phyloP scores from a whole-genome alignment of 2,329 filamentous ascomycete species.

The Arthrobotrys musiformis region DNA sequence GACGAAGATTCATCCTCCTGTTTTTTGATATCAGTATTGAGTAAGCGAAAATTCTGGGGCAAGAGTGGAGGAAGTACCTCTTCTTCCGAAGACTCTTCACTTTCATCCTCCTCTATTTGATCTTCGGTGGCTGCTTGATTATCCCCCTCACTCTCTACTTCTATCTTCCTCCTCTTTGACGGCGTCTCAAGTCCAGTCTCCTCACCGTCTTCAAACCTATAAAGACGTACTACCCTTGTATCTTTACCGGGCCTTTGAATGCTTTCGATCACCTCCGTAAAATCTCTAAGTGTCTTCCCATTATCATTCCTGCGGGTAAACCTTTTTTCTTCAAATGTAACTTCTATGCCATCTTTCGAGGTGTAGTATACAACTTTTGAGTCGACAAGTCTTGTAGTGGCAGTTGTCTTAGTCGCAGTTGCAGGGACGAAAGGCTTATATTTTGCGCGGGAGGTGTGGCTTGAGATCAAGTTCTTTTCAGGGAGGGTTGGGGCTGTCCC shows the following conservation, averaged over 20 bases:
- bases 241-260: conserved; percentile 18
- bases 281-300: conserved; percentile 3
- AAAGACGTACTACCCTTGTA: neutral
- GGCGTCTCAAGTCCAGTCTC: neutral
- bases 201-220: conserved; percentile 27
- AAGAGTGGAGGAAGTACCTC: neutral
- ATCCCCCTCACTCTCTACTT: neutral
- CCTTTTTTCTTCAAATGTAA: conserved; percentile 18
- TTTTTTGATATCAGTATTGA: neutral
- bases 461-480: conserved; percentile 29
- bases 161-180: conserved; percentile 7
- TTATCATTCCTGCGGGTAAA: conserved; percentile 5
- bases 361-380: neutral
- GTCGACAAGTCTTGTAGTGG: neutral
- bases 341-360: neutral
- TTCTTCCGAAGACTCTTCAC: neutral
- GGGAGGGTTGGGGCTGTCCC: conserved; percentile 12
- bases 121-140: neutral
- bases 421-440: conserved; percentile 31
- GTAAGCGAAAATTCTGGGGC: neutral
- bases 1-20: neutral
- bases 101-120: neutral
- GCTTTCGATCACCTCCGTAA: conserved; percentile 30
- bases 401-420: conserved; percentile 33
- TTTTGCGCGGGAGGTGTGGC: conserved; percentile 21